Conservation (phyloP, 2,329 filamentous ascomycete species). For the Penicillium paneum region DNA sequence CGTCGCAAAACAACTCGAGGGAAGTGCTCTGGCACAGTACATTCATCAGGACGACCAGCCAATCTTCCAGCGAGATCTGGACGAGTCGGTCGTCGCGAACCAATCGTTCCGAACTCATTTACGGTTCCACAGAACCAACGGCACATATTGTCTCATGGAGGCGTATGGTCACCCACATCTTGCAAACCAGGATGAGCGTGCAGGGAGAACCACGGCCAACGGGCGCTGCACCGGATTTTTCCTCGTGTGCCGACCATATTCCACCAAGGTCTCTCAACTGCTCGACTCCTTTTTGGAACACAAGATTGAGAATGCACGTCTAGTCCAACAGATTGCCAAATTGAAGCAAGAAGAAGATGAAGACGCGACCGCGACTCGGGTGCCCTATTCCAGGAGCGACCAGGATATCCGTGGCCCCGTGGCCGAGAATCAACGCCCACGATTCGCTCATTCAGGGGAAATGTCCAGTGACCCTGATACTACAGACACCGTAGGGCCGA, state of each 20-base stretch:
- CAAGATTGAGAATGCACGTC: slow-evolving; percentile 90
- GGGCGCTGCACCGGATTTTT: slow-evolving; percentile 85
- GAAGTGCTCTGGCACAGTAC: slow-evolving; percentile 73
- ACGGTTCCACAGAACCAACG: slow-evolving; percentile 72
- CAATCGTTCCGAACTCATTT: slow-evolving; percentile 80
- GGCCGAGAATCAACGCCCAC: neutral
- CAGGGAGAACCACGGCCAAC: slow-evolving; percentile 58
- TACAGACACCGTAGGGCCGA: slow-evolving; percentile 30
- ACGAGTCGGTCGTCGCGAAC: slow-evolving; percentile 81
- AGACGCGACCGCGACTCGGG: slow-evolving; percentile 65
- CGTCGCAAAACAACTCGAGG: slow-evolving; percentile 65
- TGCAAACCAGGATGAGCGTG: slow-evolving; percentile 59
- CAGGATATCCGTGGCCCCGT: neutral
- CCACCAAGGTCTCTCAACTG: slow-evolving; percentile 78
- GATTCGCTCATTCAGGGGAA: neutral
- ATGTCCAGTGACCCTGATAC: slow-evolving; percentile 18
- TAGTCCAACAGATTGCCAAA: slow-evolving; percentile 79
- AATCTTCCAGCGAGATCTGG: slow-evolving; percentile 82
- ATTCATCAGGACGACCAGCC: slow-evolving; percentile 82
- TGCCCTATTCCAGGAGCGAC: slow-evolving; percentile 47
- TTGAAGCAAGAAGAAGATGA: slow-evolving; percentile 81
- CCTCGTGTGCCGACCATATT: slow-evolving; percentile 87
- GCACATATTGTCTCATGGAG: slow-evolving; percentile 76
- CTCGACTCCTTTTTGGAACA: slow-evolving; percentile 93
- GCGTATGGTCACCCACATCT: slow-evolving; percentile 91